phyloP scores from a whole-genome alignment of 257 asterid species.

The Solanum ossicruentum region DNA sequence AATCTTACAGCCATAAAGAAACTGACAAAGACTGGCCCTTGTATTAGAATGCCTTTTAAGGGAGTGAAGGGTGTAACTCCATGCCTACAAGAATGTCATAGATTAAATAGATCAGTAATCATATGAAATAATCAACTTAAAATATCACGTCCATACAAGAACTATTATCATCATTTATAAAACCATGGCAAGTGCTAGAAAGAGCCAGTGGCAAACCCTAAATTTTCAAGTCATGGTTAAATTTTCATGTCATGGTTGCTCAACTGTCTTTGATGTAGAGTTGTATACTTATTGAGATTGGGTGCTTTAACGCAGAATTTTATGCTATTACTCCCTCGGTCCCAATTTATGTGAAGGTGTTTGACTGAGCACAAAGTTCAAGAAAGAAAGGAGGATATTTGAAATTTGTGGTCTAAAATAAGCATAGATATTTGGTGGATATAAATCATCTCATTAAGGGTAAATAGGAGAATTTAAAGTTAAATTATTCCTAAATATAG shows the following conservation, averaged over 20 bases:
- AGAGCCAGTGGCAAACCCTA: background rate
- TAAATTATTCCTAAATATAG: background rate
- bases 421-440: background rate
- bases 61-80: slow-evolving; percentile 87
- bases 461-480: background rate
- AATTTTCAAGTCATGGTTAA: too few relatives aligned
- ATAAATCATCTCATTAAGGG: background rate
- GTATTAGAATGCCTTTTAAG: slow-evolving; percentile 57
- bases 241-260: background rate
- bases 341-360: background rate
- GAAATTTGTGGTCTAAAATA: background rate
- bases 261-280: background rate
- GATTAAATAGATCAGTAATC: background rate
- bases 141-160: background rate
- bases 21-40: slow-evolving; percentile 69
- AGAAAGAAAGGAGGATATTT: background rate
- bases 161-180: background rate
- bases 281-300: background rate
- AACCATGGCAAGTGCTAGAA: background rate
- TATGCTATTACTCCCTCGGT: background rate
- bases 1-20: slow-evolving; percentile 87
- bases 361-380: background rate
- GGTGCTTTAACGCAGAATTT: background rate
- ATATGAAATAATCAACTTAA: background rate
- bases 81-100: slow-evolving; percentile 38